Conservation (phyloP, 1,284 basidiomycete genomes). For the Sphaerobolus stellatus region DNA sequence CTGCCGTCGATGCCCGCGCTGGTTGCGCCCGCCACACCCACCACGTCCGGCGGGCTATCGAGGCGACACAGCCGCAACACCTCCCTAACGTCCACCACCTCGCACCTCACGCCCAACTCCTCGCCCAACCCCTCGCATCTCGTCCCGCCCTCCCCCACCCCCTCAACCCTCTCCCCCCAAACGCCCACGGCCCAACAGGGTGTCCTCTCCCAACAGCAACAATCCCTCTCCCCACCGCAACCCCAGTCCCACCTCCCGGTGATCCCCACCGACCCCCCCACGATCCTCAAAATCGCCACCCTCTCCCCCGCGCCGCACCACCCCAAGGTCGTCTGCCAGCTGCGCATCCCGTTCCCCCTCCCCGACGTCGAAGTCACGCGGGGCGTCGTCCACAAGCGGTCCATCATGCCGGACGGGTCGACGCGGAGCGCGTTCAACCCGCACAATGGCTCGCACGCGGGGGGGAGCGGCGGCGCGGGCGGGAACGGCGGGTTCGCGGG, state of each 20-base stretch:
- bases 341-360: slow-evolving; percentile 86
- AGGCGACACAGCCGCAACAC: background rate
- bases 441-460: slow-evolving; percentile 16
- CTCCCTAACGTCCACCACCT: background rate
- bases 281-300: slow-evolving; percentile 64
- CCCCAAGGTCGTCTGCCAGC: slow-evolving; percentile 89
- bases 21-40: background rate
- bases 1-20: no score
- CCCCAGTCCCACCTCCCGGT: no score
- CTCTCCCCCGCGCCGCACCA: slow-evolving; percentile 93
- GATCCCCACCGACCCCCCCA: background rate
- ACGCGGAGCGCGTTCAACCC: slow-evolving; percentile 6
- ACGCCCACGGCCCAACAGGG: no score
- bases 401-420: slow-evolving; percentile 6
- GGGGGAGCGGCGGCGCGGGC: slow-evolving; percentile 59
- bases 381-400: slow-evolving; percentile 11
- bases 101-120: background rate
- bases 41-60: background rate
- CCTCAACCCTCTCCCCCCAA: background rate
- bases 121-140: slow-evolving; percentile 4
- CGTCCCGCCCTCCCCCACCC: background rate
- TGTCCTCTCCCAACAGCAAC: background rate
- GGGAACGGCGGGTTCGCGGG: no score
- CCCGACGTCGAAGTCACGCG: slow-evolving; percentile 71
- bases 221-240: no score